Evolutionary conservation across 371 early-diverging fungal species (phyloP), one percentile per base, ranked within the genome.

Genomic region (Zopfochytrium polystomum): DNA sequence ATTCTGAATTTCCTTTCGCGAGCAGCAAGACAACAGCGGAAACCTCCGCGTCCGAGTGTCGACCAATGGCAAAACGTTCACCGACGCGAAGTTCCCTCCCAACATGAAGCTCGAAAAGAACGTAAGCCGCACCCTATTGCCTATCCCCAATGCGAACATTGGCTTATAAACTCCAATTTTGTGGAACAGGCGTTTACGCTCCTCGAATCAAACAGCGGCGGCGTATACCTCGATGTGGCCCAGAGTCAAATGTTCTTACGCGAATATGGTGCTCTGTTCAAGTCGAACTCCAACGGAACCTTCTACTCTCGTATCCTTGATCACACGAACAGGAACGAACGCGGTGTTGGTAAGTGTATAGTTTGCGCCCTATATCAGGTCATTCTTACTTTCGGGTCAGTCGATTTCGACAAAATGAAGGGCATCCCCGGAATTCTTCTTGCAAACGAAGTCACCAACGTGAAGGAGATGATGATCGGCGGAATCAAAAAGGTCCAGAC

Each of bases 331-430:
- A 84, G 91, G 47, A 83, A 89, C 55, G 18, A 45, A 2, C 18
- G 29, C 2, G 96, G 93, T 18, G 73, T 76, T 23, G n/a, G n/a
- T n/a, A n/a, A n/a, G n/a, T n/a, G n/a, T n/a, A n/a, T n/a, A n/a
- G n/a, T n/a, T n/a, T n/a, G n/a, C n/a, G n/a, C n/a, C n/a, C n/a
- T n/a, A n/a, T n/a, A n/a, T n/a, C n/a, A n/a, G n/a, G n/a, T n/a
- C n/a, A n/a, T n/a, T n/a, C n/a, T n/a, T n/a, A n/a, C n/a, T n/a
- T n/a, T n/a, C n/a, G n/a, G n/a, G n/a, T n/a, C n/a, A n/a, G 88
- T 93, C n/a, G 97, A 95, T 63, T 90, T 91, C 71, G 95, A 95
- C 74, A 82, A 89, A 18, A 80, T 93, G 30, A 83, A 88, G 51
- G 87, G 89, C 20, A 81, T 90, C 6, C 86, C 89, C 57, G 93